Base-by-base conservation (phyloP, 2,329 filamentous ascomycete genomes). In the Raffaelea deltoideospora region DNA sequence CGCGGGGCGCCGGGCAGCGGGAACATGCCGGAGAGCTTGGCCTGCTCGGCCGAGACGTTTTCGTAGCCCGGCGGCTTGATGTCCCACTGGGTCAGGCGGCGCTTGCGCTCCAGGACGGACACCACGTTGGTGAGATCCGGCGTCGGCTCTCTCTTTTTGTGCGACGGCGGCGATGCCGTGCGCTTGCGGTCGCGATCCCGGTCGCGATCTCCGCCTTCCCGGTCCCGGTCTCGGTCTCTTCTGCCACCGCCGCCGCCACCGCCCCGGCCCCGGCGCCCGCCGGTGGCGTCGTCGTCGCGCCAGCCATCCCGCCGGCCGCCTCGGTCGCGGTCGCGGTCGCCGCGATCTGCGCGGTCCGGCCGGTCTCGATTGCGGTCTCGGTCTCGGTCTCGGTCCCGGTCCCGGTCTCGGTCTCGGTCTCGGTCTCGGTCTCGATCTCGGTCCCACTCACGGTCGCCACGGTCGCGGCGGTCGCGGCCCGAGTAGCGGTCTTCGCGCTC, bases 11-110 rank as follows among this genome's bases (percentile, higher is more conserved):
- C 90, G 4, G 90, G 90, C 32, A 99, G 74, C 42, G 92, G 87
- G 64, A 98, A 99, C 90, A 98, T 95, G 64, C 88, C 80, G 47
- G 92, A 98, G 31, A 98, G 70, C 65, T 99, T 99, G 35, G 90
- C 92, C 58, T 98, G 92, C 59, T 98, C 92, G 18, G 90, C 86
- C 3, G 90, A 95, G 46, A 99, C 88, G 57, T 90, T 93, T 53
- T 98, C 92, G 53, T 99, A 99, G 31, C 90, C 88, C 14, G 86
- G 84, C 6, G 90, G 90, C 63, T 98, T 98, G 58, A 98, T 95
- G 56, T 99, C 92, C 90, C 90, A 99, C 59, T 98, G 92, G 26
- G 87, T 96, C 66, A 98, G 65, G 41, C 90, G 80, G 48, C 92
- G 79, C 66, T 87, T 90, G 50, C 88, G 79, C 52, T 88, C 79